Percentiles rank a stretch among this genome's conserved stretches.
These are phyloP conservation scores for Sinapis alba DNA, from an alignment of 441 rosid genomes.

Conservation along the genomic window DNA sequence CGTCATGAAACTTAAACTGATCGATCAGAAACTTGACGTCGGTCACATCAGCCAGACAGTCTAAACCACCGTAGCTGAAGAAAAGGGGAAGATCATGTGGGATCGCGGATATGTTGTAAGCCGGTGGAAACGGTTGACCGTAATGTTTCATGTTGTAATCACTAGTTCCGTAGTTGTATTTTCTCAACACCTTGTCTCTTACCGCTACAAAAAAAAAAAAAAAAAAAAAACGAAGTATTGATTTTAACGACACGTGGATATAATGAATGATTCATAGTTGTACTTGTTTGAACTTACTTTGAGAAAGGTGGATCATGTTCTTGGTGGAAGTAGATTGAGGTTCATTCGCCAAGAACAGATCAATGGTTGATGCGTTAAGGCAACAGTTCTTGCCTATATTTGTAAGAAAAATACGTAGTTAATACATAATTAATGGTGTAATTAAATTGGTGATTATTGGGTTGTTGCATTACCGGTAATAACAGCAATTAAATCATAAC, in stretches of 20 bases:
- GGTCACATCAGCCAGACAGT: conserved; percentile 59
- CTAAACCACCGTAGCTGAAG: conserved; percentile 78
- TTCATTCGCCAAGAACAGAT: conserved; percentile 61
- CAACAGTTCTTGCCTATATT: conserved; percentile 77
- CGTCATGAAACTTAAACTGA: conserved; percentile 67
- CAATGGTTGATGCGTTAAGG: conserved; percentile 70
- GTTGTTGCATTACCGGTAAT: conserved; percentile 57
- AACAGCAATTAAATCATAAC: conserved; percentile 64
- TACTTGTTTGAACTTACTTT: too few relatives aligned
- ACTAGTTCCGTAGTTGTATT: conserved; percentile 65
- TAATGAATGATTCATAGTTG: too few relatives aligned
- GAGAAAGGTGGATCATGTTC: conserved; percentile 91
- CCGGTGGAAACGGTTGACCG: conserved; percentile 61
- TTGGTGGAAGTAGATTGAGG: conserved; percentile 87
- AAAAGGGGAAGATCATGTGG: conserved; percentile 70
- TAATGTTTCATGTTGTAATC: conserved; percentile 57
- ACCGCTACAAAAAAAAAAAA: conserved; percentile 48
- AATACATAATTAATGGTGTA: too few relatives aligned
- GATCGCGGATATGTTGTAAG: conserved; percentile 78
- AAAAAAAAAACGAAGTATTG: too few relatives aligned
- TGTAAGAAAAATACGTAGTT: neutral
- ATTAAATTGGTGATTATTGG: neutral
- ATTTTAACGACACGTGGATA: neutral
- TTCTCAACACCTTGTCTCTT: conserved; percentile 61
- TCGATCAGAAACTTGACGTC: conserved; percentile 70